Evolutionary conservation across 768 basidiomycete genomes (phyloP), one percentile per base, ranked within the genome.

Genomic region (Xanthoconium stramineum): DNA sequence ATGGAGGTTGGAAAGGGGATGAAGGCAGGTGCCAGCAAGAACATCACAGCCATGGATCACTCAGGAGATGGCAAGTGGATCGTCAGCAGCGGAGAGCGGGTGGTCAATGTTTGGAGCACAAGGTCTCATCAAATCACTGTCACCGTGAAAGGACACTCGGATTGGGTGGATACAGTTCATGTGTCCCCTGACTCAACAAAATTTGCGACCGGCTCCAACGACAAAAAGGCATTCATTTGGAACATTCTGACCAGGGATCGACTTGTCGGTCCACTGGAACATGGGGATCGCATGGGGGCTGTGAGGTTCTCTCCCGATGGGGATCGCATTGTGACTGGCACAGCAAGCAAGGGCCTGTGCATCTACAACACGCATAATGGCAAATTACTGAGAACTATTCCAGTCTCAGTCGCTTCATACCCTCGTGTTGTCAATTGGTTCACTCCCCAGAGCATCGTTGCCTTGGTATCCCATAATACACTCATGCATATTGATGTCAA

Each of bases 281-380:
- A 59, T 30, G 30, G 48, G 4, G 32, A 12, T 20, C 42, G 32
- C 8, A 38, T 59, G 3, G 49, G 15, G 5, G 42, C 49, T 0
- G 55, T 53, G 37, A 50, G 43, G 32, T 61, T 61, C 46, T 61
- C 61, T n/a, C 61, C 58, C 0, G 46, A 61, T 11, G 58, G 55
- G 1, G 35, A 47, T n/a, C n/a, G 13, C 11, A 37, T 59, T 19
- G 48, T 37, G 7, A 53, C 57, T 13, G 29, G 48, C 5, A 55
- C 54, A 6, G 30, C 38, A 9, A n/a, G 1, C 15, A 29, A 33
- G 12, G 28, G 28, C 5, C 3, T 59, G 20, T 57, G 57, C 12
- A 47, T 61, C 30, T 61, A 55, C 44, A 19, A 47, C 19, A 12
- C 38, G 0, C 28, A 52, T 36, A 12, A 19, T 19, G 55, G 55